Evolutionary conservation across 805 yeast genomes (phyloP), one percentile per base, ranked within the genome.

Genomic region (Ogataea philodendri): DNA sequence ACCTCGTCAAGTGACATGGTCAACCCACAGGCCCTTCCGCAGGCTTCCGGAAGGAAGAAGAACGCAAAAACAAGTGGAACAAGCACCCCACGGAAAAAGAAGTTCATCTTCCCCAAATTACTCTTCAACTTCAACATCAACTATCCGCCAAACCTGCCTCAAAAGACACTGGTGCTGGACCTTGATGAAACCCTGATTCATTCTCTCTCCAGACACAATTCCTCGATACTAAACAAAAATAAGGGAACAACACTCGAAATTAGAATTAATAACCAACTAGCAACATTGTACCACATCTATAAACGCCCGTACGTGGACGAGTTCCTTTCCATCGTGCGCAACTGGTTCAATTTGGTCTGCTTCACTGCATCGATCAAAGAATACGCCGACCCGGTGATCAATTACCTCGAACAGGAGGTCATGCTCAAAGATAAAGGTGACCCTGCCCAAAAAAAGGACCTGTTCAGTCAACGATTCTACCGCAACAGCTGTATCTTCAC

Each of bases 331-430:
- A 81, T 81, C 42, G 93, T 88, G 7, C 69, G 81, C 34, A 76
- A 77, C 49, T 90, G 97, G 97, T 93, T 76, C 62, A 83, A 87
- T 48, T 65, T 93, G 26, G 89, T 88, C 20, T 78, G 94, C 7
- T 93, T 93, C 67, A 93, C 98, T 0, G 98, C 98, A 2, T 83
- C 95, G 24, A 89, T 93, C 43, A 77, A 80, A 58, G 96, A 87
- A 55, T 93, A 93, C 54, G 97, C 98, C 0, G 98, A 93, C 54
- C 97, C 98, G 0, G 94, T 93, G 32, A 85, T 93, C 34, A 90
- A 90, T 60, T 85, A 89, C 79, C 67, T 90, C 14, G 97, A 90
- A 57, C 69, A 72, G 50, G 85, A 81, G 37, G 63, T 54, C 16
- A 28, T 51, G 50, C 62, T 51, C 9, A 55, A 49, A 26, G 57